phyloP scores from a whole-genome alignment of 108 stramenopile genomes.

The Cyclotella baltica region DNA sequence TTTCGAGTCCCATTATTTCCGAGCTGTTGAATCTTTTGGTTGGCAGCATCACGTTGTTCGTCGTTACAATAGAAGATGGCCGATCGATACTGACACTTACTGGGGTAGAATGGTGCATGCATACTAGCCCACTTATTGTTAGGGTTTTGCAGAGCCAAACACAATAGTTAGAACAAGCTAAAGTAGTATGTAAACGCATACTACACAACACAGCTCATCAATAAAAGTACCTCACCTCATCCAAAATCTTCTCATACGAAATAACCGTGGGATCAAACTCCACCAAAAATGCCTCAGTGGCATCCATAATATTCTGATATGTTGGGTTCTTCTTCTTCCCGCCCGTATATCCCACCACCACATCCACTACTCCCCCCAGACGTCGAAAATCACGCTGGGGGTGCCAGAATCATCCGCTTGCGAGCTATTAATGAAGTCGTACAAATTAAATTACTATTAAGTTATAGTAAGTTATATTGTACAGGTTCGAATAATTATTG shows the following conservation, averaged over 20 bases:
- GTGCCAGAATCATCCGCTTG: conserved; percentile 85
- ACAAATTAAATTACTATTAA: background rate
- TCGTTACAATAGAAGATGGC: conserved; percentile 60
- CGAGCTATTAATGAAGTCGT: conserved; percentile 33
- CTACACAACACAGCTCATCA: background rate
- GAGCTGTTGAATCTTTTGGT: conserved; percentile 45
- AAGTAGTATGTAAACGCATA: background rate
- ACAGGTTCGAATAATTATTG: background rate
- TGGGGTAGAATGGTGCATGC: conserved; percentile 54
- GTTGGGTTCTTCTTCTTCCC: conserved; percentile 66
- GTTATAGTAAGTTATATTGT: background rate
- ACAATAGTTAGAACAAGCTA: background rate
- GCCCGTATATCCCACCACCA: conserved; percentile 76
- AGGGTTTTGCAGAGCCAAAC: background rate
- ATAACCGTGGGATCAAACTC: conserved; percentile 68
- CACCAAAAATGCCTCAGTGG: conserved; percentile 75
- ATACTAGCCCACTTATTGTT: conserved; percentile 47
- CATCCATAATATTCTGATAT: conserved; percentile 72
- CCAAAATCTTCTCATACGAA: conserved; percentile 64
- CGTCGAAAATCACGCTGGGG: conserved; percentile 64
- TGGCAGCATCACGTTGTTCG: conserved; percentile 52
- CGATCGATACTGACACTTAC: conserved; percentile 65
- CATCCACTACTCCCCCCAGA: conserved; percentile 62
- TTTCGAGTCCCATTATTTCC: conserved; percentile 29
- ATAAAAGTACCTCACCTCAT: conserved; percentile 25